These are phyloP conservation scores for Exophiala mesophila DNA, from an alignment of 2,329 filamentous ascomycete genomes.

Conservation along the genomic window DNA sequence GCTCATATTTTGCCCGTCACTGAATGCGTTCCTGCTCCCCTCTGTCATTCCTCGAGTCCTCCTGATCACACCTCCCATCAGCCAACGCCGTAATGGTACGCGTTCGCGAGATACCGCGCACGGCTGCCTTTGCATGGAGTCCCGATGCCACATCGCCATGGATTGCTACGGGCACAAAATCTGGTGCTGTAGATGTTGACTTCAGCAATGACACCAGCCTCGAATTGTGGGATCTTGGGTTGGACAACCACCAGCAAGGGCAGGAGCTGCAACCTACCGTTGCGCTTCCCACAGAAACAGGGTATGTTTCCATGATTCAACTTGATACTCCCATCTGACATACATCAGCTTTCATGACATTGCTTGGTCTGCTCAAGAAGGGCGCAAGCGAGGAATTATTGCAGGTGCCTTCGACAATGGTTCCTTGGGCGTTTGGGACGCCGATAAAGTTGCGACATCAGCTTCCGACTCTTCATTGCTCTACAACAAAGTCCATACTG, in stretches of 20 bases:
- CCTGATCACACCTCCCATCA: constrained; percentile 22
- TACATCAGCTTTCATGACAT: constrained; percentile 83
- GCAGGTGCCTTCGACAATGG: constrained; percentile 94
- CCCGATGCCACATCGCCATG: constrained; percentile 72
- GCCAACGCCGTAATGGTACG: constrained; percentile 68
- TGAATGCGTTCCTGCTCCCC: constrained; percentile 14
- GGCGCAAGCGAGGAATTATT: constrained; percentile 80
- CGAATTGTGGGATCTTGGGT: constrained; percentile 88
- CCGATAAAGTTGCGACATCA: constrained; percentile 58
- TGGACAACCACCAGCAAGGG: constrained; percentile 70
- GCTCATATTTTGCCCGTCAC: constrained; percentile 4
- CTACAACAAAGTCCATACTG: constrained; percentile 82
- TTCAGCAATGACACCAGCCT: constrained; percentile 97
- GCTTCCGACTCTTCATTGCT: constrained; percentile 73
- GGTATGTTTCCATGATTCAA: constrained; percentile 49
- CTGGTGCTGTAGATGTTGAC: constrained; percentile 91
- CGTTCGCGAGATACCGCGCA: constrained; percentile 92
- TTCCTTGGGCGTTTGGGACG: constrained; percentile 89
- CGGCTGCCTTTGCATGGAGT: constrained; percentile 96
- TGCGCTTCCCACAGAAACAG: constrained; percentile 81
- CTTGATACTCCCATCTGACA: constrained; percentile 6
- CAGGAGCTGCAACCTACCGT: constrained; percentile 81
- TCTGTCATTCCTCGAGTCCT: constrained; percentile 14
- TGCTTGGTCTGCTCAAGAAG: constrained; percentile 81
- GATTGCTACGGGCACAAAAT: constrained; percentile 87